A percentile compares a stretch with the other conserved stretches of the same genome.
These are phyloP conservation scores for Trichophyton verrucosum DNA, from an alignment of 2,329 filamentous ascomycete species.

Conservation along the genomic window DNA sequence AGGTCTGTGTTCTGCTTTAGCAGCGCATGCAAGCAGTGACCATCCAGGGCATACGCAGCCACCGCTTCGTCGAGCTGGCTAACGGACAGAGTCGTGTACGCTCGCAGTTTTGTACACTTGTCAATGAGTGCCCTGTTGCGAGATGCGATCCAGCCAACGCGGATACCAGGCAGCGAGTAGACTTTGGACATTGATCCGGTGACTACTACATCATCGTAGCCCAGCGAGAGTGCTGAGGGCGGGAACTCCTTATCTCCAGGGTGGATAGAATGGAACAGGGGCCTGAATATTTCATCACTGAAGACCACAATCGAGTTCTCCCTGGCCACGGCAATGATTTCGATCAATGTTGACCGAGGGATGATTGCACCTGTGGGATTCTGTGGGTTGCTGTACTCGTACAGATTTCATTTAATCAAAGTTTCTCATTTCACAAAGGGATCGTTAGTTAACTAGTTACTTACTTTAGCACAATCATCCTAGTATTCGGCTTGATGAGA, in stretches of 20 bases:
- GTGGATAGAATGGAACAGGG: constrained; percentile 60
- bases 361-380: constrained; percentile 68
- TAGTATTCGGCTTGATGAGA: constrained; percentile 43
- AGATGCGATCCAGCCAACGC: constrained; percentile 71
- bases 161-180: constrained; percentile 69
- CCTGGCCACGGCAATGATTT: constrained; percentile 52
- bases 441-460: constrained; percentile 3
- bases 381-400: constrained; percentile 56
- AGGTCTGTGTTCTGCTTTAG: constrained; percentile 53
- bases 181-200: constrained; percentile 79
- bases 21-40: constrained; percentile 50
- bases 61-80: constrained; percentile 71
- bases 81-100: constrained; percentile 80
- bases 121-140: constrained; percentile 51
- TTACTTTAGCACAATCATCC: constrained; percentile 51
- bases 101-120: constrained; percentile 50
- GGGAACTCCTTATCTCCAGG: constrained; percentile 44
- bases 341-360: constrained; percentile 46
- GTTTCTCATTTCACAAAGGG: neutral
- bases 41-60: constrained; percentile 59
- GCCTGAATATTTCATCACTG: constrained; percentile 72
- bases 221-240: constrained; percentile 57
- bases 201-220: constrained; percentile 57
- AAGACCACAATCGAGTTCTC: constrained; percentile 54
- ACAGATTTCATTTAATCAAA: constrained; percentile 50